Evolutionary conservation across 345 rosid genomes (phyloP).

Genomic region (Populus euphratica): DNA sequence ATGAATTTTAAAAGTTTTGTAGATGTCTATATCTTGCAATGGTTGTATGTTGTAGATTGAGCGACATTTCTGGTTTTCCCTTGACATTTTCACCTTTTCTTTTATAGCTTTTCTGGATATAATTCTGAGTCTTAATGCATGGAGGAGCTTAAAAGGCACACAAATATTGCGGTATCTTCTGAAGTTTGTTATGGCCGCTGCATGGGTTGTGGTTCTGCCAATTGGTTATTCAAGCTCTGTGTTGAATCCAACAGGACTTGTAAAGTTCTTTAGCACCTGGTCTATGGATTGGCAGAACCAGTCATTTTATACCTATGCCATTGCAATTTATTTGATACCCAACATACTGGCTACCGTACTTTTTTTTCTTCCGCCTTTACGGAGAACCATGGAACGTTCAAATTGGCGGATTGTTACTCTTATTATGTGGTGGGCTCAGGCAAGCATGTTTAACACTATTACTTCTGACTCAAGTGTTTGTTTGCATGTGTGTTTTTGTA

Average conservation of each 20-base stretch:
- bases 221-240: slow-evolving; percentile 68
- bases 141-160: slow-evolving; percentile 71
- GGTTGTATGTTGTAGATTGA: neutral
- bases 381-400: slow-evolving; percentile 83
- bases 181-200: slow-evolving; percentile 72
- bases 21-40: slow-evolving; percentile 10
- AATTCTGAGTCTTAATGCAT: slow-evolving; percentile 77
- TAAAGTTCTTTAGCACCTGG: slow-evolving; percentile 64
- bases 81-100: slow-evolving; percentile 11
- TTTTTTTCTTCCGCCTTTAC: slow-evolving; percentile 70
- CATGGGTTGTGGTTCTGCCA: slow-evolving; percentile 82
- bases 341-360: slow-evolving; percentile 63
- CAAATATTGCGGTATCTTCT: slow-evolving; percentile 77
- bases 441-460: slow-evolving; percentile 29
- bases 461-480: neutral
- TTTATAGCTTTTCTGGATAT: slow-evolving; percentile 72
- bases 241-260: slow-evolving; percentile 72
- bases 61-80: neutral
- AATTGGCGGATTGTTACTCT: slow-evolving; percentile 68
- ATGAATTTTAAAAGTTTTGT: slow-evolving; percentile 1
- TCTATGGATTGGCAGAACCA: slow-evolving; percentile 55
- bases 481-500: neutral
- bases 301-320: slow-evolving; percentile 61
- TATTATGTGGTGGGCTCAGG: slow-evolving; percentile 99
- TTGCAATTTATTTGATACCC: slow-evolving; percentile 80